phyloP scores from a whole-genome alignment of 2,329 filamentous ascomycete genomes.

The Trichocomaceae sp. region DNA sequence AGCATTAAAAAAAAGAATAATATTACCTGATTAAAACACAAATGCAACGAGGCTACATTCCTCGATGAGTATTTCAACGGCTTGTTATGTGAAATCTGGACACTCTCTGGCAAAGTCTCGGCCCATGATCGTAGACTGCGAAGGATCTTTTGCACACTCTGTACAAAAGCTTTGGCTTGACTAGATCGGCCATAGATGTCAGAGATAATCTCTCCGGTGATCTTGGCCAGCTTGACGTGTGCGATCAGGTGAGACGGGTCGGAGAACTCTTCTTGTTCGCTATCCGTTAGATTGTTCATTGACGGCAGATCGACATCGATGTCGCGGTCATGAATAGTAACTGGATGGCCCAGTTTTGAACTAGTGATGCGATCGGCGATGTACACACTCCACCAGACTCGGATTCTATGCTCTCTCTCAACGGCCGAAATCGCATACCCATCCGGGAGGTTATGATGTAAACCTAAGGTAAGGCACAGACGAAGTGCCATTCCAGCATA shows the following conservation, averaged over 20 bases:
- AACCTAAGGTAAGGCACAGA: conserved; percentile 13
- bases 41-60: conserved; percentile 14
- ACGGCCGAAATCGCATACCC: conserved; percentile 12
- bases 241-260: conserved; percentile 13
- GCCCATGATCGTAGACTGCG: conserved; percentile 14
- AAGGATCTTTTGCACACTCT: conserved; percentile 16
- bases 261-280: conserved; percentile 14
- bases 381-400: conserved; percentile 16
- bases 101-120: conserved; percentile 13
- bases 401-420: conserved; percentile 14
- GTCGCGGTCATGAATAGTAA: conserved; percentile 13
- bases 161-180: conserved; percentile 13
- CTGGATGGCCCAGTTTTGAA: conserved; percentile 15
- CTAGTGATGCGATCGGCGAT: conserved; percentile 14
- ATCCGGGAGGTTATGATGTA: conserved; percentile 15
- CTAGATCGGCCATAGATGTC: conserved; percentile 14
- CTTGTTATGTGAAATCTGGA: conserved; percentile 11
- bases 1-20: not conserved
- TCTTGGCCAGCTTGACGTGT: conserved; percentile 13
- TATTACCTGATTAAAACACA: conserved; percentile 15
- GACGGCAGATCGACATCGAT: conserved; percentile 15
- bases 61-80: conserved; percentile 11
- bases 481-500: conserved; percentile 15
- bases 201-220: conserved; percentile 15
- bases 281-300: conserved; percentile 12